phyloP scores from a whole-genome alignment of 306 rosid genomes.

The Glycine soja region DNA sequence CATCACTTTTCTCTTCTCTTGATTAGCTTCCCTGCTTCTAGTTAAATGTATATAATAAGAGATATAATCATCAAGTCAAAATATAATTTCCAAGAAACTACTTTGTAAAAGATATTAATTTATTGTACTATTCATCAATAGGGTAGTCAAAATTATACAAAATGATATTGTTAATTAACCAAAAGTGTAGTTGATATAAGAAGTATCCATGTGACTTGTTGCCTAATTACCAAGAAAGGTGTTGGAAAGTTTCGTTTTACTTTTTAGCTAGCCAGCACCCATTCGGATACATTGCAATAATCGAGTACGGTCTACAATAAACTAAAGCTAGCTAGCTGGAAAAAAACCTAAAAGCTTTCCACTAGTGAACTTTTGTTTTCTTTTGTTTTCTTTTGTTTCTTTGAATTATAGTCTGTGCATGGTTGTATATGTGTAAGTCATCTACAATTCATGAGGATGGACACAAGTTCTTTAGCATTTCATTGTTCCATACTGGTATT shows the following conservation, averaged over 20 bases:
- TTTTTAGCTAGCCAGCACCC: neutral
- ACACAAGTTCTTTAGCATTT: neutral
- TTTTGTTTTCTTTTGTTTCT: neutral
- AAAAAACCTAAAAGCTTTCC: neutral
- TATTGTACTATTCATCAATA: too few relatives aligned
- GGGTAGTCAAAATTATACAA: neutral
- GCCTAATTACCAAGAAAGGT: constrained; percentile 31
- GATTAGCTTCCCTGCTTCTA: constrained; percentile 51
- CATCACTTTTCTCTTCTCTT: constrained; percentile 43
- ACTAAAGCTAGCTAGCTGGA: constrained; percentile 2
- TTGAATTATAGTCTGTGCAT: constrained; percentile 4
- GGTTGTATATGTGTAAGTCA: neutral
- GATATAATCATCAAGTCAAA: too few relatives aligned
- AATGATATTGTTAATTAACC: neutral
- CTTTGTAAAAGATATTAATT: neutral
- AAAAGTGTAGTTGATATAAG: neutral
- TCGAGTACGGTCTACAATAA: neutral
- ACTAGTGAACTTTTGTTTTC: neutral
- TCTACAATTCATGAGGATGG: neutral
- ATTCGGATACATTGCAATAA: neutral
- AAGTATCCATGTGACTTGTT: neutral
- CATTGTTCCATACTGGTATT: neutral
- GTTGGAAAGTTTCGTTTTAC: constrained; percentile 16
- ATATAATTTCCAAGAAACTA: constrained; percentile 19
- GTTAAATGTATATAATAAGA: neutral